These are phyloP conservation scores for Pleurotus platypus DNA, from an alignment of 768 basidiomycete species.

Conservation along the genomic window DNA sequence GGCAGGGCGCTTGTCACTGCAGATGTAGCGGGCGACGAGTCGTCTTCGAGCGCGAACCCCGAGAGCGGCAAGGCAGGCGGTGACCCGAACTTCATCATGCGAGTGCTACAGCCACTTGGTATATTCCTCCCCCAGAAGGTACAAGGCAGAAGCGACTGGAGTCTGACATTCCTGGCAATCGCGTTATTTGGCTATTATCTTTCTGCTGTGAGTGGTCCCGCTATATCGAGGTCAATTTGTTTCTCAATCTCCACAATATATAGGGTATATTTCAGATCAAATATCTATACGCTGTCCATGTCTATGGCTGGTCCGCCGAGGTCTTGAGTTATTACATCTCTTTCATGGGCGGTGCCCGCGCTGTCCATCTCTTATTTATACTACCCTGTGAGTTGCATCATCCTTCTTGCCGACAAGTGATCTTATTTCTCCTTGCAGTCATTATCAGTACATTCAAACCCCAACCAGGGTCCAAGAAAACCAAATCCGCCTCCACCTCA, in stretches of 20 bases:
- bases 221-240: too few species aligned
- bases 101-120: constrained; percentile 53
- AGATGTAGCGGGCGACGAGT: constrained; percentile 12
- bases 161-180: constrained; percentile 65
- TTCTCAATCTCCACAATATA: too few species aligned
- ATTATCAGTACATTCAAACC: constrained; percentile 62
- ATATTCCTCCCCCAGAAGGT: constrained; percentile 65
- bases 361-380: constrained; percentile 53
- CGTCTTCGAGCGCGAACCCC: not conserved
- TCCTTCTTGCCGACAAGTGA: not conserved
- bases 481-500: constrained; percentile 40
- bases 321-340: constrained; percentile 73
- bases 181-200: constrained; percentile 62
- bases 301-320: constrained; percentile 69
- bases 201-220: constrained; percentile 49
- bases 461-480: constrained; percentile 28
- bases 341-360: constrained; percentile 57
- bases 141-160: constrained; percentile 64
- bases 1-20: constrained; percentile 17
- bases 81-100: constrained; percentile 23
- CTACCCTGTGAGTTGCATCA: constrained; percentile 30
- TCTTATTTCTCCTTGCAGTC: constrained; percentile 30
- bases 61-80: not conserved
- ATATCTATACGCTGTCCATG: constrained; percentile 74
- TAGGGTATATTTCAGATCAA: constrained; percentile 80